Percentiles rank a stretch among this genome's conserved stretches.
These are phyloP conservation scores for Isoetes taiwanensis DNA, from an alignment of 75 land plant genomes.

Conservation along the genomic window DNA sequence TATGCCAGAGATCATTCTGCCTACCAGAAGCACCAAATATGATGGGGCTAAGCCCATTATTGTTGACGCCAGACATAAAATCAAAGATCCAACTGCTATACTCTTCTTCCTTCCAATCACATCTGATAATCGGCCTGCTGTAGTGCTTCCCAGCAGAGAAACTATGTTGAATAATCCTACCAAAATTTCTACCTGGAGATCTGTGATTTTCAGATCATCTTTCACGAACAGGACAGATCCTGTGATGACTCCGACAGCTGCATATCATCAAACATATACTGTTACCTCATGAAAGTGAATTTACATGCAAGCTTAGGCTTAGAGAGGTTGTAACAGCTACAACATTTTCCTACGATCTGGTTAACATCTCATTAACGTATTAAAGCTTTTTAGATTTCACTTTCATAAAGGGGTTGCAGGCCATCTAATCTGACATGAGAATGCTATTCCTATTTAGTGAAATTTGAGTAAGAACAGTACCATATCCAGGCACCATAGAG, in stretches of 20 bases:
- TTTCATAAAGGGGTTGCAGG: no score
- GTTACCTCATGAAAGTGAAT: no score
- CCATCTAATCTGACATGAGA: no score
- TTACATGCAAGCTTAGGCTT: no score
- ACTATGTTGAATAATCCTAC: conserved; percentile 46
- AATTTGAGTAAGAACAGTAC: conserved; percentile 14
- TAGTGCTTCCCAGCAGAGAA: conserved; percentile 34
- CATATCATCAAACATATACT: conserved; percentile 1
- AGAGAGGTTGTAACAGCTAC: no score
- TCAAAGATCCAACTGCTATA: conserved; percentile 32
- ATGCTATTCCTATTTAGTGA: not conserved
- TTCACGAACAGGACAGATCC: conserved; percentile 59
- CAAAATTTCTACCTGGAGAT: conserved; percentile 31
- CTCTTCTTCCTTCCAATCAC: conserved; percentile 46
- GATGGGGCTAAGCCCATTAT: conserved; percentile 43
- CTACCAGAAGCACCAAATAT: no score
- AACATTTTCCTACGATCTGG: no score
- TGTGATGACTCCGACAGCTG: conserved; percentile 64
- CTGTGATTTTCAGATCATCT: conserved; percentile 34
- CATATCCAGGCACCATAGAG: conserved; percentile 63
- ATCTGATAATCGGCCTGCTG: conserved; percentile 45
- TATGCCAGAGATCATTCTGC: no score
- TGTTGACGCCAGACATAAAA: conserved; percentile 40
- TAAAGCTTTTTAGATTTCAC: no score
- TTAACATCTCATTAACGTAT: no score